Base-by-base conservation (phyloP, 768 basidiomycete species). In the Clavaria fumosa region DNA sequence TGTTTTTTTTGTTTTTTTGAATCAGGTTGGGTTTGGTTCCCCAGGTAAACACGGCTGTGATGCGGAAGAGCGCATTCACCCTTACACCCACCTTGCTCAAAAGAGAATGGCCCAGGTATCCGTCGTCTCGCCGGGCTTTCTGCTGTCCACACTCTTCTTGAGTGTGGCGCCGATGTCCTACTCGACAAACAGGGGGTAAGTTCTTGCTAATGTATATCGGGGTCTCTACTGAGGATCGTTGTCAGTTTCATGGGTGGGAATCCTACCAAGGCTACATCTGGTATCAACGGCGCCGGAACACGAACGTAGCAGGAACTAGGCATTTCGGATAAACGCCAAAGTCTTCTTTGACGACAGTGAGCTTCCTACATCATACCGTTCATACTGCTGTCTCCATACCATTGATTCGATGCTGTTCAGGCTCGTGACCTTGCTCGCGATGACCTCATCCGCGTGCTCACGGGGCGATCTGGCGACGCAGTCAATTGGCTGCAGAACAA, bases 271-370 rank as follows among this genome's bases (percentile, higher is more conserved):
- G 89, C 88, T 35, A 93, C 85, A 21, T 88, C 84, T 31, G 93
- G 93, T 53, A 99, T 99, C 65, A 99, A 97, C 56, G 93, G 93
- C 45, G 80, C 89, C 43, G 86, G 85, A 12, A 95, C 90, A 1
- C 72, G 78, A 57, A 62, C 83, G 1, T 85, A 86, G 57, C 78
- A 79, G 55, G 72, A 78, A 33, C 66, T 70, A 32, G 75, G 74
- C 42, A 95, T 96, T 50, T 78, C 78, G 9, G 93, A 97, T 60
- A 81, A n/a, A 74, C 36, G 75, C 85, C 23, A 84, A 85, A 60
- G 71, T 75, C 39, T 97, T 96, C 67, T 95, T 95, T 54, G 85
- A 89, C 37, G 93, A 99, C 58, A 97, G 93, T 42, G 96, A 96
- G 70, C 69, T 65, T 59, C 95, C 90, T 4, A 85, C 82, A 47